These are phyloP conservation scores for Graphium sp. DNA, from an alignment of 2,329 filamentous ascomycete species.

Conservation along the genomic window DNA sequence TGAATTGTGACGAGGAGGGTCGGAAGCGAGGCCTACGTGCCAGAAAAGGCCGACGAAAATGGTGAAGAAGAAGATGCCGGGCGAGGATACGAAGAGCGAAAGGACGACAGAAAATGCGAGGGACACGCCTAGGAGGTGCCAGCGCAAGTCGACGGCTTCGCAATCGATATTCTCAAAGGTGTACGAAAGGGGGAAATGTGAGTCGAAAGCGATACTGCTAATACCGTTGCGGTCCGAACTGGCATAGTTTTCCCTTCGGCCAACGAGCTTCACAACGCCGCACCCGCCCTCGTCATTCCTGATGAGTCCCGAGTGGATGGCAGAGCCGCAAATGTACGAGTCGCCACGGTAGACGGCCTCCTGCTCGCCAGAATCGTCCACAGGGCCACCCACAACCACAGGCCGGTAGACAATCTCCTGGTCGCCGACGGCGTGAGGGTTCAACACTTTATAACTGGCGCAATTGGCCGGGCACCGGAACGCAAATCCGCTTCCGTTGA, in stretches of 20 bases:
- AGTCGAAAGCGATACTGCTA: conserved; percentile 60
- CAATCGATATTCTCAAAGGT: conserved; percentile 54
- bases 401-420: conserved; percentile 46
- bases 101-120: conserved; percentile 62
- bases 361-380: conserved; percentile 20
- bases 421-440: conserved; percentile 60
- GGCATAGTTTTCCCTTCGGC: conserved; percentile 46
- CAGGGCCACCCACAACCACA: conserved; percentile 54
- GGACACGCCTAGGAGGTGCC: conserved; percentile 70
- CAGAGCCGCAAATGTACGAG: conserved; percentile 73
- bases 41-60: conserved; percentile 72
- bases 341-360: conserved; percentile 65
- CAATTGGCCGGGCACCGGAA: conserved; percentile 66
- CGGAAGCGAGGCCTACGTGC: conserved; percentile 78
- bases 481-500: conserved; percentile 49
- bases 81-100: conserved; percentile 66
- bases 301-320: conserved; percentile 70
- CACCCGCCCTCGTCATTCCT: conserved; percentile 59
- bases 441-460: conserved; percentile 44
- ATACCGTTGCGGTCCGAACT: conserved; percentile 58
- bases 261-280: conserved; percentile 61
- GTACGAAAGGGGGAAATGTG: conserved; percentile 79
- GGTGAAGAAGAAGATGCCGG: conserved; percentile 70
- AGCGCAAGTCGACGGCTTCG: conserved; percentile 61
- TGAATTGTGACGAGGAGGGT: conserved; percentile 55